Evolutionary conservation across 2,329 filamentous ascomycete species (phyloP).

Genomic region (Dactylellina haptotyla): DNA sequence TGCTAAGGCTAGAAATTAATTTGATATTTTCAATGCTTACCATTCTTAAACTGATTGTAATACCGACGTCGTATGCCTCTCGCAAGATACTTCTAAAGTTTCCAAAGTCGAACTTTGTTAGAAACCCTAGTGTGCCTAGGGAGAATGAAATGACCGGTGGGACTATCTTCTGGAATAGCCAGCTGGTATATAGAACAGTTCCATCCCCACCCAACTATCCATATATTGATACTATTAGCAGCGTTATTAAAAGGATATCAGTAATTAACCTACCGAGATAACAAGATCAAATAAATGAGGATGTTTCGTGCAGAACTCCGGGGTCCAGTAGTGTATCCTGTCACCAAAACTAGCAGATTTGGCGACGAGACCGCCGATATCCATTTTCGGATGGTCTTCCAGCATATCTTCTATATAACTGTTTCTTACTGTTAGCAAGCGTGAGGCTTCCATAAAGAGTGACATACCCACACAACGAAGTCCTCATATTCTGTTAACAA

Average conservation of each 20-base stretch:
- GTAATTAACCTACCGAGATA: slow-evolving; percentile 69
- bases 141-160: slow-evolving; percentile 93
- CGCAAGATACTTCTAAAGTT: slow-evolving; percentile 75
- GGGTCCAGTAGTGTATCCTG: slow-evolving; percentile 83
- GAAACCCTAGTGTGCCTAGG: slow-evolving; percentile 88
- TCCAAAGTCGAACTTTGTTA: slow-evolving; percentile 95
- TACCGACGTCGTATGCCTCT: slow-evolving; percentile 79
- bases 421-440: slow-evolving; percentile 29
- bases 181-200: slow-evolving; percentile 95
- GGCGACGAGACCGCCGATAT: slow-evolving; percentile 73
- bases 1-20: not conserved
- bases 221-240: slow-evolving; percentile 5
- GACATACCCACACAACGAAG: slow-evolving; percentile 74
- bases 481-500: slow-evolving; percentile 76
- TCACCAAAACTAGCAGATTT: slow-evolving; percentile 68
- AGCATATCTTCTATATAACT: slow-evolving; percentile 79
- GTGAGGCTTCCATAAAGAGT: not conserved
- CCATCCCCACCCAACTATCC: slow-evolving; percentile 82
- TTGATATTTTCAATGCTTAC: slow-evolving; percentile 1
- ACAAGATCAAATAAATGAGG: slow-evolving; percentile 95
- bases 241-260: not conserved
- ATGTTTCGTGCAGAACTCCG: slow-evolving; percentile 77
- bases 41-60: slow-evolving; percentile 85
- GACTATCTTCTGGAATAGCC: slow-evolving; percentile 95
- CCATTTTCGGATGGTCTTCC: slow-evolving; percentile 76